Evolutionary conservation across 1,139 yeast genomes (phyloP), one percentile per base, ranked within the genome.

Genomic region (Magnusiomyces suaveolens): DNA sequence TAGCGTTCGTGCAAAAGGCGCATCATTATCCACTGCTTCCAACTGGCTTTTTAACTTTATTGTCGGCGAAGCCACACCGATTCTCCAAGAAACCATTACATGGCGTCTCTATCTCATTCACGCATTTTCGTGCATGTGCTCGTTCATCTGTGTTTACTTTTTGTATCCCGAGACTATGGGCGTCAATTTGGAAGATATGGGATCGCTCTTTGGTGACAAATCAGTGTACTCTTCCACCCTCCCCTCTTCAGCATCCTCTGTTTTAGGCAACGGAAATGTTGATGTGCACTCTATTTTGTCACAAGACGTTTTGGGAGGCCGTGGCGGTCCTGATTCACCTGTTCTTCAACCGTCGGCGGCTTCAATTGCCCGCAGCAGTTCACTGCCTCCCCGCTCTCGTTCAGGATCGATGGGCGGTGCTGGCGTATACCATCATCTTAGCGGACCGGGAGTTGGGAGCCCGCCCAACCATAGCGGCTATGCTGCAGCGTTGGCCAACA

Each of bases 21-120:
- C 96, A 0, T 88, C 96, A 1, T 72, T 88, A 60, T 84, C 96
- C 0, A 89, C 96, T 0, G 96, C 96, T 0, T 82, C 95, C 10
- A 89, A 89, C 68, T 90, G 97, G 97, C 79, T 87, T n/a, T 89
- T 87, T 72, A 89, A 89, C 70, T 89, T 88, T 73, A 72, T 89
- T 50, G 97, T 89, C 24, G 97, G 97, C 12, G 92, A 87, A 69
- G 77, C 84, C 79, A 87, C 96, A 0, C 97, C 97, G 1, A 79
- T 89, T 39, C 75, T 89, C 56, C 84, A 89, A 63, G 95, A 86
- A 62, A 56, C 70, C 10, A 86, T 89, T 62, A 76, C 79, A 46
- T 89, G 96, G 95, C 76, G 82, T 58, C 77, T 94, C 48, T 89
- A 89, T 68, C 72, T 89, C 60, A 79, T 89, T 55, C 96, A 92